Percentiles rank a stretch among this genome's conserved stretches.
Conservation (phyloP, 805 yeast species). For the Pichia nanzhaoensis region DNA sequence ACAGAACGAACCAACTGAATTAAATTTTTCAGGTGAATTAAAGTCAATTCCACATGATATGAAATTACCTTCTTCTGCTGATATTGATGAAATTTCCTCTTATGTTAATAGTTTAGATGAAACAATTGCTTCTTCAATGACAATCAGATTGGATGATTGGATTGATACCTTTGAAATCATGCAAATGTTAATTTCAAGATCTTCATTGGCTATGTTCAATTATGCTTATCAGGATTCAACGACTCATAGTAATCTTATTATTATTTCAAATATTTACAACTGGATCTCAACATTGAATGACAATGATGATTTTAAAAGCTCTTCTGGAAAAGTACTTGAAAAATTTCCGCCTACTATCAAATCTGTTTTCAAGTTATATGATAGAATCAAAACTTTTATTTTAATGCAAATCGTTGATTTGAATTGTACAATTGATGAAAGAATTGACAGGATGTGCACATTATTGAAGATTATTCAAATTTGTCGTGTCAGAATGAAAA, state of each 20-base stretch:
- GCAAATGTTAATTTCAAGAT: conserved; percentile 59
- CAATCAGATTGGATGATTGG: conserved; percentile 69
- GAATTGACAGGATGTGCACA: conserved; percentile 64
- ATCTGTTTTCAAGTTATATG: conserved; percentile 59
- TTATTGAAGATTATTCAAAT: conserved; percentile 60
- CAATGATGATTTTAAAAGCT: conserved; percentile 9
- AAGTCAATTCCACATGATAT: conserved; percentile 32
- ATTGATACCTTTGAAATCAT: conserved; percentile 62
- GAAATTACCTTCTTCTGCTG: conserved; percentile 28
- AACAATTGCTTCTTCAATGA: conserved; percentile 50
- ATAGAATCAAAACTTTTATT: conserved; percentile 58
- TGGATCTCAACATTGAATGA: conserved; percentile 61
- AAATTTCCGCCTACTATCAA: conserved; percentile 64
- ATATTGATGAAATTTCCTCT: conserved; percentile 45
- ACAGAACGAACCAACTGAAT: conserved; percentile 32
- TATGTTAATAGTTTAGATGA: conserved; percentile 61
- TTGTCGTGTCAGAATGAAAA: conserved; percentile 59
- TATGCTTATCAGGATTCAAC: conserved; percentile 37
- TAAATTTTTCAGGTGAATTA: conserved; percentile 37
- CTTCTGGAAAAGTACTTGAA: conserved; percentile 26
- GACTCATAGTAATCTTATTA: conserved; percentile 47
- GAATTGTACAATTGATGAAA: conserved; percentile 46
- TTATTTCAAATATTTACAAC: conserved; percentile 59
- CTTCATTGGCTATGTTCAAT: conserved; percentile 50
- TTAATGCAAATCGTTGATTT: conserved; percentile 59